Evolutionary conservation across 306 rosid genomes (phyloP), one percentile per base, ranked within the genome.

Genomic region (Benincasa hispida): DNA sequence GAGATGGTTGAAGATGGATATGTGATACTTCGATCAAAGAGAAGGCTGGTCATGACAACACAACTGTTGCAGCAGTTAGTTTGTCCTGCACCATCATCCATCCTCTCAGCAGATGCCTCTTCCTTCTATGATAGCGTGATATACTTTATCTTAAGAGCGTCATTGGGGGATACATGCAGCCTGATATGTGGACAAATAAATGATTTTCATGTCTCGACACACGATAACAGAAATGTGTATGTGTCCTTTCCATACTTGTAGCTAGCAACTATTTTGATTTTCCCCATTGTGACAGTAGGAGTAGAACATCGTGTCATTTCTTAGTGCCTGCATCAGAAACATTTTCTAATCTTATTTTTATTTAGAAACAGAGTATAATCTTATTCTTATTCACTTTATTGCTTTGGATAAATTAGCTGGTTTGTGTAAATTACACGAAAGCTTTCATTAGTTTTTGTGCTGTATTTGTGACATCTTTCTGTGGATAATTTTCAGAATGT

Each of bases 161-260:
- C 87, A 5, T 68, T 87, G 45, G 87, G 86, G 28, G 86, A 83
- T 83, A 81, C 88, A 4, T 87, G 91, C 88, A 81, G 87, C 79
- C 79, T 84, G 81, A 74, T 72, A 68, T 55, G 72, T 70, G 45
- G 66, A 68, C 45, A 53, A 61, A 74, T 73, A 60, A 80, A 80
- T 59, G 79, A 72, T 75, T n/a, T 32, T 60, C 14, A 14, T 48
- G 50, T 19, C 41, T 72, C 84, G 1, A 53, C 57, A 15, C 59
- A 18, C 28, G 50, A 68, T 27, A 75, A 62, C 70, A 24, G 77
- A 74, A 72, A 79, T 80, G 54, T 37, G 90, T 85, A 85, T 58
- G 90, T 78, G 70, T 60, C 37, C 39, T 74, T 42, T 50, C 77
- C 77, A 39, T 68, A 48, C 19, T 77, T 13, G 14, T 18, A 13